Evolutionary conservation across 2,329 filamentous ascomycete species (phyloP), one percentile per base, ranked within the genome.

Genomic region (Onygenales sp.): DNA sequence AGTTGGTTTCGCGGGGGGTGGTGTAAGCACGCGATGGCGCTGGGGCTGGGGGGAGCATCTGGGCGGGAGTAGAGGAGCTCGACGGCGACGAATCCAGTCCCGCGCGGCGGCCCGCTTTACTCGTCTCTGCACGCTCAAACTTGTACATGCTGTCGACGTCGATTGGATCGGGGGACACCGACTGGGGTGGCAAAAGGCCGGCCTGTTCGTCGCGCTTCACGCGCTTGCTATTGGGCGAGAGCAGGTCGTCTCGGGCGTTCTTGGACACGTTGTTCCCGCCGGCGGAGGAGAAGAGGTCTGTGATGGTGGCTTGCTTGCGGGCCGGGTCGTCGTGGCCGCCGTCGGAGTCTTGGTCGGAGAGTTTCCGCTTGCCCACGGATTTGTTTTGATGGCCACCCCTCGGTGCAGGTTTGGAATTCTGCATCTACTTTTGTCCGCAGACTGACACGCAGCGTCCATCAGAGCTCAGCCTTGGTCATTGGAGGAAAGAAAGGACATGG

Each of bases 111-210:
- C 67, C 66, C n/a, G 36, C 8, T 31, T 68, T 66, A 46, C 69
- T 67, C 42, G 67, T 54, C 42, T 65, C 65, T 59, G 44, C 34
- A 5, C 62, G 70, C 52, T 69, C 65, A 65, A 80, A 80, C 55
- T 68, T 75, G 62, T 81, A 80, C 78, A 81, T 82, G 58, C 73
- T 76, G 56, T 73, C 71, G 46, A 65, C 65, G 63, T 63, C 54
- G 61, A 67, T 60, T n/a, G 37, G 37, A 10, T 47, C 39, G 37
- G 42, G n/a, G 32, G 52, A n/a, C n/a, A 42, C 14, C 32, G 44
- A 17, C 11, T 17, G 42, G 48, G 37, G 31, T 33, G 21, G 39
- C 21, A 27, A 27, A 27, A 42, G 36, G 34, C 21, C 40, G 47
- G 10, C 11, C 17, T 32, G 14, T 40, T 27, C 36, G 34, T 49